Evolutionary conservation across 306 rosid genomes (phyloP).

Genomic region (Prosopis cineraria): DNA sequence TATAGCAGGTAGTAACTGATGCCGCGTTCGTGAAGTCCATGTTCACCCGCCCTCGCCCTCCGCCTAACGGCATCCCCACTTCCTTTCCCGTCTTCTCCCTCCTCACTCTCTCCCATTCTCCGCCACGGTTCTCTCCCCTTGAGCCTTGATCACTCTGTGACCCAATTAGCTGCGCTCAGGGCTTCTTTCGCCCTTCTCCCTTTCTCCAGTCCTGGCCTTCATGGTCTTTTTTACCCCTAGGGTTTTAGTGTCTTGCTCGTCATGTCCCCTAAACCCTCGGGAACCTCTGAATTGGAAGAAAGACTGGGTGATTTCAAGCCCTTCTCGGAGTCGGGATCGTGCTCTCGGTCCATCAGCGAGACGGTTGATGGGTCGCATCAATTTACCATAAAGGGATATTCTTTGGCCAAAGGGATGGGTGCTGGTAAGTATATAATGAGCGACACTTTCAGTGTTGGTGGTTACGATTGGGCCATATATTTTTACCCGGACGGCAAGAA

Average conservation of each 20-base stretch:
- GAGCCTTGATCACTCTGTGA: background rate
- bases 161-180: conserved; percentile 32
- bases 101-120: background rate
- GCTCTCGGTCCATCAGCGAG: conserved; percentile 75
- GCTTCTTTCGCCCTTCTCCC: background rate
- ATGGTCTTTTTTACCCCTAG: conserved; percentile 27
- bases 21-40: no score
- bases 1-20: no score
- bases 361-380: conserved; percentile 84
- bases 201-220: background rate
- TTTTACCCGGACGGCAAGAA: conserved; percentile 94
- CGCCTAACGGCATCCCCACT: no score
- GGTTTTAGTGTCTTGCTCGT: conserved; percentile 30
- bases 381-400: conserved; percentile 77
- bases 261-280: conserved; percentile 25
- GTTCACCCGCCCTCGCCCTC: no score
- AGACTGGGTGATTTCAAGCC: conserved; percentile 50
- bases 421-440: conserved; percentile 80
- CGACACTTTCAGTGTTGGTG: conserved; percentile 82
- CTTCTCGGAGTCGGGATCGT: background rate
- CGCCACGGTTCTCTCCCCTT: background rate
- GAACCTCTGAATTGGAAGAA: conserved; percentile 39
- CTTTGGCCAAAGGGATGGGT: conserved; percentile 95
- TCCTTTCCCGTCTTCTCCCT: background rate
- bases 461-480: conserved; percentile 92